Evolutionary conservation across 1,284 basidiomycete genomes (phyloP), one percentile per base, ranked within the genome.

Genomic region (Lignosus rhinocerotis): DNA sequence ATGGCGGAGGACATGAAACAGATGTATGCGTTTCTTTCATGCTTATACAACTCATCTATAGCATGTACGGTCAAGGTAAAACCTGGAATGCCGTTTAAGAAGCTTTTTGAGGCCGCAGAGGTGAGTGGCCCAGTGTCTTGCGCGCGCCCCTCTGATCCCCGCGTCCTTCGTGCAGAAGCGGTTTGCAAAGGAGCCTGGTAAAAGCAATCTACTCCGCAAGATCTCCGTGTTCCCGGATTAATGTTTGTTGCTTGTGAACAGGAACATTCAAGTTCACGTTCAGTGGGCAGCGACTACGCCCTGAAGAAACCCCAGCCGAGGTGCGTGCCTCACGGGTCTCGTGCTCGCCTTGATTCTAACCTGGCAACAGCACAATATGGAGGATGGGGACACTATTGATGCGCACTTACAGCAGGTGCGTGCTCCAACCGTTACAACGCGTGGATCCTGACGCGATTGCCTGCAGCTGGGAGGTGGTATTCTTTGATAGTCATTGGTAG

Each of bases 61-160:
- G 71, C 56, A 11, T 70, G 69, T 52, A 85, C 83, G 6, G 79
- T 88, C 1, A 87, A 87, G 68, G 85, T 88, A 8, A 87, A 84
- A 62, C 61, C 78, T 1, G 82, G 80, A 19, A 88, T 82, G 74
- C 75, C 76, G n/a, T 86, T 89, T 65, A 70, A 74, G 48, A 88
- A 88, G 70, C 81, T 88, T 16, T 87, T 88, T 61, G 78, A 83
- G 16, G 85, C 85, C 16, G 81, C 85, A 3, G 84, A 85, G 76
- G 86, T 86, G 64, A 43, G 79, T 63, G 5, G 25, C 4, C 19
- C 11, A 2, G 41, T 16, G 12, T 43, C 10, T 33, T 11, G 21
- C 11, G 10, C 39, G 19, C 33, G 25, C 16, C 16, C 12, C 30
- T 10, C 31, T 30, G 16, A 46, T 33, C 57, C 25, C 39, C 33